Percentiles rank a stretch among this genome's conserved stretches.
phyloP scores from a whole-genome alignment of 2,329 filamentous ascomycete genomes.

The Falciphora oryzae region DNA sequence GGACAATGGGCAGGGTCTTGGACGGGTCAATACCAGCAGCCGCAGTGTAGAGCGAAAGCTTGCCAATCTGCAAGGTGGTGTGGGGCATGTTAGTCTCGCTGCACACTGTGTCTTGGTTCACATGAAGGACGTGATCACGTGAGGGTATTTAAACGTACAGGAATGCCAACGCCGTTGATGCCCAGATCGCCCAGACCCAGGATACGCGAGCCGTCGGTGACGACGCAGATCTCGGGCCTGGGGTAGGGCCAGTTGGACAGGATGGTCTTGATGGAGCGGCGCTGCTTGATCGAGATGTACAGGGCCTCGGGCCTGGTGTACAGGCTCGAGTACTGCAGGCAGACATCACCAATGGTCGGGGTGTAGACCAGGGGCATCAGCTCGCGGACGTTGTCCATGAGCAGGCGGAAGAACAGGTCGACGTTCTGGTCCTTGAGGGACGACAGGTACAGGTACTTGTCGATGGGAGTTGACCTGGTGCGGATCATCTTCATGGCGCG shows the following conservation, averaged over 20 bases:
- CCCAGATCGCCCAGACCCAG: conserved; percentile 91
- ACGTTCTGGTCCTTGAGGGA: conserved; percentile 60
- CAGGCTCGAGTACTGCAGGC: conserved; percentile 90
- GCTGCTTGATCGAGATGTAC: conserved; percentile 94
- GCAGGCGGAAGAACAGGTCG: conserved; percentile 76
- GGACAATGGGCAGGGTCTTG: conserved; percentile 69
- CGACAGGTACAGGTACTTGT: conserved; percentile 81
- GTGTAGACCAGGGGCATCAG: conserved; percentile 83
- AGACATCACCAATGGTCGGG: conserved; percentile 90
- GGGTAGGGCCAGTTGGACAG: conserved; percentile 88
- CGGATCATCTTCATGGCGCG: conserved; percentile 71
- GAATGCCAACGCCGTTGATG: conserved; percentile 96
- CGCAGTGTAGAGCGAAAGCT: conserved; percentile 89
- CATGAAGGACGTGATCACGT: not conserved
- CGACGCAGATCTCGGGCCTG: conserved; percentile 90
- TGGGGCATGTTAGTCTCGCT: conserved; percentile 20
- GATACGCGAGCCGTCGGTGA: conserved; percentile 92
- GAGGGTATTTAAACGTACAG: conserved; percentile 46
- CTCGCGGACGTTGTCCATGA: conserved; percentile 69
- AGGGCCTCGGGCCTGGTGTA: conserved; percentile 93
- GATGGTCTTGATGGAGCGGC: conserved; percentile 81
- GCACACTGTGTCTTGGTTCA: not conserved
- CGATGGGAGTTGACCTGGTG: conserved; percentile 62
- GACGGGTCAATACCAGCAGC: conserved; percentile 90
- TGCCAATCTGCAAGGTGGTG: conserved; percentile 59